Base-by-base conservation (phyloP, 306 rosid species). In the Alnus rubra region DNA sequence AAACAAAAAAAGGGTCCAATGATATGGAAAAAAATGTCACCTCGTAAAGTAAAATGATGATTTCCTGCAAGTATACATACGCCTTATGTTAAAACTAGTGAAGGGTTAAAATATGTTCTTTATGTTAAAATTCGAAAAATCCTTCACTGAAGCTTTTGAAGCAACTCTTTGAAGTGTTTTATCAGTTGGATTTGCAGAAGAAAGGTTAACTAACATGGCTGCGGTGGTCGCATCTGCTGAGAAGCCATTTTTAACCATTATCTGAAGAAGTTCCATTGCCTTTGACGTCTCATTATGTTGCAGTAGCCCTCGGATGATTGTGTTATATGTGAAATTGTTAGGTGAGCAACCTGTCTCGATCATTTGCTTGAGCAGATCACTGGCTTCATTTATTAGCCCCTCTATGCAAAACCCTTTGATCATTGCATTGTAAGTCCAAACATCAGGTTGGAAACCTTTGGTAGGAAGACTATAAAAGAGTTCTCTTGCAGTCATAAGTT, bases 351-450 rank as follows among this genome's bases (percentile, higher is more conserved):
- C 85, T 42, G 53, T 76, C 35, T 48, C 72, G 79, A 78, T 86
- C 86, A 85, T 82, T 19, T 56, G 71, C 45, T 7, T 76, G 31
- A 81, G 69, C 28, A 85, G 49, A 31, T 58, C 83, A 81, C 79
- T 79, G 44, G 85, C 86, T 71, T 85, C 79, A 79, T 79, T 79
- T 44, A 79, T 50, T 11, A 79, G 18, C 31, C 82, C 86, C 59
- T 76, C 81, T 82, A 50, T 82, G 60, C 84, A 82, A 19, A 85
- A 48, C 50, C 88, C 88, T 44, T 82, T 82, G 69, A 85, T 79
- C 86, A 85, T 82, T 35, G 78, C 69, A 75, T 78, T 85, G 47
- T 85, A 85, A 19, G 88, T 59, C 65, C 75, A 63, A 74, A 75
- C 70, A 31, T 85, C 71, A 47, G 58, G 30, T 56, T 85, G 76